Evolutionary conservation across 768 basidiomycete genomes (phyloP).

Genomic region (Pisolithus microcarpus): DNA sequence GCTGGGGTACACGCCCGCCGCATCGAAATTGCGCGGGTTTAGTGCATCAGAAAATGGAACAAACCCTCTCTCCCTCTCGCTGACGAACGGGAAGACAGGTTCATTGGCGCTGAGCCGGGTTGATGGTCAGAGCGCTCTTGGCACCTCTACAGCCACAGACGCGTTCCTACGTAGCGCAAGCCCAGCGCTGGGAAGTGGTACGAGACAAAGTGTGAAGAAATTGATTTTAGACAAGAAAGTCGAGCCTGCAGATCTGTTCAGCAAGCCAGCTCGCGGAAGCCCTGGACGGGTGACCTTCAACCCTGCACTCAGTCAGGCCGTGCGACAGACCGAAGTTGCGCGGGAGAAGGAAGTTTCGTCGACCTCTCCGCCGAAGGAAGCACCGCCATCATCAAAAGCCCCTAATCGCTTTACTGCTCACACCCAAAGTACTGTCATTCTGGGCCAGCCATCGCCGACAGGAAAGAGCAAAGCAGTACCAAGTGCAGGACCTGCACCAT

Average conservation of each 20-base stretch:
- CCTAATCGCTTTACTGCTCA: constrained; percentile 38
- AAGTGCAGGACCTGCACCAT: constrained; percentile 30
- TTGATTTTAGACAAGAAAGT: constrained; percentile 82
- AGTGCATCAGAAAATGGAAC: constrained; percentile 31
- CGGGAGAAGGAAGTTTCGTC: constrained; percentile 27
- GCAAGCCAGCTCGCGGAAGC: constrained; percentile 32
- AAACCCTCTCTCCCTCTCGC: constrained; percentile 36
- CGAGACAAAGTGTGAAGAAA: constrained; percentile 84
- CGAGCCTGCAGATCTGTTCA: constrained; percentile 65
- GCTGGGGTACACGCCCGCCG: constrained; percentile 57
- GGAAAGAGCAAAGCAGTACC: constrained; percentile 19
- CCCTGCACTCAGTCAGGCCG: constrained; percentile 66
- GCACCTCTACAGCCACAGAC: constrained; percentile 39
- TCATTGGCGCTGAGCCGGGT: constrained; percentile 47
- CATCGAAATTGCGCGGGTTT: constrained; percentile 67
- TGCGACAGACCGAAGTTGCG: constrained; percentile 63
- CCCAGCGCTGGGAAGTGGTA: constrained; percentile 61
- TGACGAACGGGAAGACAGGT: constrained; percentile 50
- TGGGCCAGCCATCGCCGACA: constrained; percentile 21
- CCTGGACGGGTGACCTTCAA: constrained; percentile 59
- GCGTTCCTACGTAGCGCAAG: constrained; percentile 51
- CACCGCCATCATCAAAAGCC: constrained; percentile 30
- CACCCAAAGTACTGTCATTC: constrained; percentile 27
- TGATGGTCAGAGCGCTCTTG: constrained; percentile 35
- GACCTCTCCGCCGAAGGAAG: constrained; percentile 19